phyloP scores from a whole-genome alignment of 306 rosid species.

The Malus fusca region DNA sequence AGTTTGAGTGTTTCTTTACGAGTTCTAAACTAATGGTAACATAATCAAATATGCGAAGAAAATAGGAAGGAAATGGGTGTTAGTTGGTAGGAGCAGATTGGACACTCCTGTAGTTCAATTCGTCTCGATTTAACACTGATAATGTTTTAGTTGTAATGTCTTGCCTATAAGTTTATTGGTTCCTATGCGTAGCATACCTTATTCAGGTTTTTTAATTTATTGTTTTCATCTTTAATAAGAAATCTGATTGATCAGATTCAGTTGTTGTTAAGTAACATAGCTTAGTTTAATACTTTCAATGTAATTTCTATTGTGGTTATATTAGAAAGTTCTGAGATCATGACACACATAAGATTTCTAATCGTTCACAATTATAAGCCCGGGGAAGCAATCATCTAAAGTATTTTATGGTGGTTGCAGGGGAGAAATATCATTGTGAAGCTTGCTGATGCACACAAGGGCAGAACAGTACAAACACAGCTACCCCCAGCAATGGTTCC shows the following conservation, averaged over 20 bases:
- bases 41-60: neutral
- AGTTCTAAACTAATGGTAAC: neutral
- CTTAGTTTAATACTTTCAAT: neutral
- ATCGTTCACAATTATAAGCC: neutral
- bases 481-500: slow-evolving; percentile 39
- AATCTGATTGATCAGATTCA: neutral
- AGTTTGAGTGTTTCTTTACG: neutral
- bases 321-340: neutral
- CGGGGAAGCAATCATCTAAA: slow-evolving; percentile 1
- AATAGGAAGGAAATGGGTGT: neutral
- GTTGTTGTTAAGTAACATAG: too few species aligned
- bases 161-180: too few species aligned
- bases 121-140: neutral
- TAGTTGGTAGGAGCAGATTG: neutral
- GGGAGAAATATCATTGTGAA: slow-evolving; percentile 64
- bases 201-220: too few species aligned
- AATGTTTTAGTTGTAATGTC: too few species aligned
- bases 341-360: neutral
- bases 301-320: neutral
- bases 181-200: neutral
- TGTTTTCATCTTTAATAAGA: too few species aligned
- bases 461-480: slow-evolving; percentile 40
- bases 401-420: slow-evolving; percentile 32
- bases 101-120: too few species aligned
- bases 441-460: slow-evolving; percentile 67